Evolutionary conservation across 1,284 basidiomycete genomes (phyloP).

Genomic region (Ustilago bromivora): DNA sequence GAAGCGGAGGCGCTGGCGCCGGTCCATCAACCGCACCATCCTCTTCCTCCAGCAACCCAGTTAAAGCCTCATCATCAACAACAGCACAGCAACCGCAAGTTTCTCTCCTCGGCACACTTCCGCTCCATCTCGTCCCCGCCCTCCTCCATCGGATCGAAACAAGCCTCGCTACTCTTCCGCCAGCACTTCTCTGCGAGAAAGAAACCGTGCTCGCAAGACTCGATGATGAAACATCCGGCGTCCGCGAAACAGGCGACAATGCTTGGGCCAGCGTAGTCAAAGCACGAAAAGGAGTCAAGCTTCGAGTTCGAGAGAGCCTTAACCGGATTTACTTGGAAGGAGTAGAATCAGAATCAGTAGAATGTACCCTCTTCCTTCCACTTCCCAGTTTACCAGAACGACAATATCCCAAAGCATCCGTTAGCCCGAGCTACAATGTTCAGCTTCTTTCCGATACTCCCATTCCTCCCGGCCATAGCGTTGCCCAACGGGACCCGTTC

Average conservation of each 20-base stretch:
- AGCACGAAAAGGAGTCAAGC: conserved; percentile 28
- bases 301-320: conserved; percentile 27
- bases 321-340: background rate
- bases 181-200: conserved; percentile 26
- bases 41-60: background rate
- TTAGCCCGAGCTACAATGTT: conserved; percentile 35
- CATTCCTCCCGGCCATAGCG: background rate
- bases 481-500: background rate
- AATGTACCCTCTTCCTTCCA: conserved; percentile 31
- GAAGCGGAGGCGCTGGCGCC: background rate
- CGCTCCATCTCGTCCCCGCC: conserved; percentile 18
- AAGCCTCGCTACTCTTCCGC: conserved; percentile 18
- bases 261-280: conserved; percentile 51
- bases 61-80: conserved; percentile 9
- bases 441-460: conserved; percentile 28
- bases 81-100: conserved; percentile 39
- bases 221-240: conserved; percentile 35
- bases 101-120: conserved; percentile 42
- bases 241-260: conserved; percentile 52
- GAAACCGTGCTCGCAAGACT: conserved; percentile 41
- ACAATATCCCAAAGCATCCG: conserved; percentile 42
- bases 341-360: conserved; percentile 4
- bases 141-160: conserved; percentile 32
- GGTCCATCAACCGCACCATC: conserved; percentile 2
- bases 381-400: conserved; percentile 38